Percentiles rank a stretch among this genome's conserved stretches.
These are phyloP conservation scores for Dothistroma pini DNA, from an alignment of 2,329 filamentous ascomycete genomes.

Conservation along the genomic window DNA sequence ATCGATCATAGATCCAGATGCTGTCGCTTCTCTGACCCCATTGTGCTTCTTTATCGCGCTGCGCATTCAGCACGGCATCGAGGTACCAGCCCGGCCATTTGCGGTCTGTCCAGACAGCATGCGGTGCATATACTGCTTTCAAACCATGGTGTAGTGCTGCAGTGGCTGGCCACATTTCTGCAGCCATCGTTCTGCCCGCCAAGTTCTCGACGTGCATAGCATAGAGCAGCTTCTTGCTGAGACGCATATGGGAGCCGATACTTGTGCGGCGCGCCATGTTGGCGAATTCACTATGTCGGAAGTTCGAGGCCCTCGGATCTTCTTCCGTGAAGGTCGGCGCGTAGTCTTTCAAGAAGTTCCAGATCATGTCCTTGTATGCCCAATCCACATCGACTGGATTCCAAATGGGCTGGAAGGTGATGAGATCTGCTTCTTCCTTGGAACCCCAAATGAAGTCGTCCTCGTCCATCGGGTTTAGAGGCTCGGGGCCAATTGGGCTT, in stretches of 20 bases:
- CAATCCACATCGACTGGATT: constrained; percentile 84
- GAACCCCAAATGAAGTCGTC: constrained; percentile 85
- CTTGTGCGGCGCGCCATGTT: constrained; percentile 68
- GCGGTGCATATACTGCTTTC: constrained; percentile 88
- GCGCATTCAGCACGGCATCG: constrained; percentile 71
- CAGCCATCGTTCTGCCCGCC: constrained; percentile 85
- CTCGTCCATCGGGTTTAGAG: constrained; percentile 68
- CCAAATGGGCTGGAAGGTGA: constrained; percentile 88
- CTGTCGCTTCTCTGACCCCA: constrained; percentile 44
- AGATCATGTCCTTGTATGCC: constrained; percentile 52
- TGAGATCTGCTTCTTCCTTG: constrained; percentile 84
- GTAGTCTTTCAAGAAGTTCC: constrained; percentile 49
- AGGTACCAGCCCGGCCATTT: constrained; percentile 79
- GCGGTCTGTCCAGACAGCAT: constrained; percentile 83
- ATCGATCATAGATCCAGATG: constrained; percentile 59
- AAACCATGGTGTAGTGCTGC: constrained; percentile 85
- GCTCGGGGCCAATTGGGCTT: constrained; percentile 71
- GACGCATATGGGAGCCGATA: constrained; percentile 83
- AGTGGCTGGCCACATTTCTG: constrained; percentile 93
- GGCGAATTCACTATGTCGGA: constrained; percentile 48
- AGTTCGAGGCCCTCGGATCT: constrained; percentile 51
- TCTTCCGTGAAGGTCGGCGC: constrained; percentile 79
- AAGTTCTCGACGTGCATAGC: constrained; percentile 91
- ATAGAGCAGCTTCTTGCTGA: constrained; percentile 73
- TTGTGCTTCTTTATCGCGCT: constrained; percentile 53